phyloP scores from a whole-genome alignment of 306 rosid genomes.

The Begonia masoniana region DNA sequence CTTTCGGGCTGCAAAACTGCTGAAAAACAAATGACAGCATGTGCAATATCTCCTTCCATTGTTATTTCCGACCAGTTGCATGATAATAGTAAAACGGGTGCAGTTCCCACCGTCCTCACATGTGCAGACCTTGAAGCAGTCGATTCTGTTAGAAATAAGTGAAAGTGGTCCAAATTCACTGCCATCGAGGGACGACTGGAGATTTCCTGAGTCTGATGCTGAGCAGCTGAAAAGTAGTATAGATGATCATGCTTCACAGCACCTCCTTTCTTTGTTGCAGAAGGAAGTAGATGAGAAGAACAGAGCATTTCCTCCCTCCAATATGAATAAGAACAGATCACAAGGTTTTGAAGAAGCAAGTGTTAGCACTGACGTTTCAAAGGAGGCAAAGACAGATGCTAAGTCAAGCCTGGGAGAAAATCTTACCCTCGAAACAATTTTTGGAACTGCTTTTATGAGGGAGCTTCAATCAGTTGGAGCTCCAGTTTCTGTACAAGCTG shows the following conservation, averaged over 20 bases:
- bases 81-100: conserved; percentile 43
- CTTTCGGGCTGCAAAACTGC: conserved; percentile 31
- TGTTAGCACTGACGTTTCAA: conserved; percentile 25
- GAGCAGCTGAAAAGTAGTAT: conserved; percentile 31
- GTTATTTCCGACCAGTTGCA: conserved; percentile 28
- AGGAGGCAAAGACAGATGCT: conserved; percentile 34
- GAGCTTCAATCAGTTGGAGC: conserved; percentile 96
- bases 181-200: conserved; percentile 26
- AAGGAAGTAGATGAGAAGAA: conserved; percentile 44
- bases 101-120: conserved; percentile 61
- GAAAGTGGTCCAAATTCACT: conserved; percentile 28
- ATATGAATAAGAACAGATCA: conserved; percentile 16
- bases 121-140: conserved; percentile 94
- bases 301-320: conserved; percentile 20
- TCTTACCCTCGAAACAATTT: conserved; percentile 77
- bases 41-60: conserved; percentile 18
- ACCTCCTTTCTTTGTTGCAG: conserved; percentile 76
- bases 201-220: conserved; percentile 31
- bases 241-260: conserved; percentile 67
- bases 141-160: conserved; percentile 60
- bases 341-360: conserved; percentile 23
- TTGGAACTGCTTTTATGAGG: conserved; percentile 97
- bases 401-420: conserved; percentile 38
- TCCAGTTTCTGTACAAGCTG: conserved; percentile 80
- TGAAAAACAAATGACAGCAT: conserved; percentile 22